phyloP scores from a whole-genome alignment of 805 yeast genomes.

The Saccharomycopsis fodiens region DNA sequence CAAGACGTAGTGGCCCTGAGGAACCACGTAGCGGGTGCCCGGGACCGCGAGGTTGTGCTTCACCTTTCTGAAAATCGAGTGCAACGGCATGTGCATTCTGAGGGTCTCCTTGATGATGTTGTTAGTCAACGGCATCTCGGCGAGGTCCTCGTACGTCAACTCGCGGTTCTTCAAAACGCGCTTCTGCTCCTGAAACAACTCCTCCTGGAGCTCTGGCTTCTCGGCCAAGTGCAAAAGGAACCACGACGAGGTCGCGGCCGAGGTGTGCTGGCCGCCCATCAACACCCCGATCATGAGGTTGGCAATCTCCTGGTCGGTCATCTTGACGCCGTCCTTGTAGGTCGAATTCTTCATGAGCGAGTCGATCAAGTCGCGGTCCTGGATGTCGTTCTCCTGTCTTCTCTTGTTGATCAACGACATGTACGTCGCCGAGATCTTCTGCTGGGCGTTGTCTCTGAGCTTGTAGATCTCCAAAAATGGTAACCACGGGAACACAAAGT shows the following conservation, averaged over 20 bases:
- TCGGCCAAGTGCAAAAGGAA: slow-evolving; percentile 84
- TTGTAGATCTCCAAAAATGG: slow-evolving; percentile 75
- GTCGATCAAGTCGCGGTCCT: slow-evolving; percentile 84
- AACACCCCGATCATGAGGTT: slow-evolving; percentile 88
- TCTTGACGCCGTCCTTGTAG: slow-evolving; percentile 87
- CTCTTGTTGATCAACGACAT: slow-evolving; percentile 69
- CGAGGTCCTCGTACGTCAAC: slow-evolving; percentile 74
- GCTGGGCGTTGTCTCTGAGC: slow-evolving; percentile 84
- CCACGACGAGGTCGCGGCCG: slow-evolving; percentile 96
- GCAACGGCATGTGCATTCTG: slow-evolving; percentile 94
- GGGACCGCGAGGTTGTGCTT: slow-evolving; percentile 72
- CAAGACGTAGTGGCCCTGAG: slow-evolving; percentile 81
- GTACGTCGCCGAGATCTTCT: slow-evolving; percentile 71
- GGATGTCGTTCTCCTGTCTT: slow-evolving; percentile 67
- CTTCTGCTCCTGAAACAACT: slow-evolving; percentile 67
- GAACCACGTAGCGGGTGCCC: slow-evolving; percentile 71
- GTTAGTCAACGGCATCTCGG: slow-evolving; percentile 72
- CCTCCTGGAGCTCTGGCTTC: slow-evolving; percentile 77
- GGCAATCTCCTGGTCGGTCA: slow-evolving; percentile 95
- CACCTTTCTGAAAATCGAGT: slow-evolving; percentile 91
- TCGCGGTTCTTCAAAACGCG: slow-evolving; percentile 50
- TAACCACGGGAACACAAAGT: slow-evolving; percentile 90
- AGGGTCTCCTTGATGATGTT: slow-evolving; percentile 86
- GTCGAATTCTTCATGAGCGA: slow-evolving; percentile 73
- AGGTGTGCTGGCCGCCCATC: slow-evolving; percentile 99